These are phyloP conservation scores for Lecanicillium sp. DNA, from an alignment of 2,329 filamentous ascomycete genomes.

Conservation along the genomic window DNA sequence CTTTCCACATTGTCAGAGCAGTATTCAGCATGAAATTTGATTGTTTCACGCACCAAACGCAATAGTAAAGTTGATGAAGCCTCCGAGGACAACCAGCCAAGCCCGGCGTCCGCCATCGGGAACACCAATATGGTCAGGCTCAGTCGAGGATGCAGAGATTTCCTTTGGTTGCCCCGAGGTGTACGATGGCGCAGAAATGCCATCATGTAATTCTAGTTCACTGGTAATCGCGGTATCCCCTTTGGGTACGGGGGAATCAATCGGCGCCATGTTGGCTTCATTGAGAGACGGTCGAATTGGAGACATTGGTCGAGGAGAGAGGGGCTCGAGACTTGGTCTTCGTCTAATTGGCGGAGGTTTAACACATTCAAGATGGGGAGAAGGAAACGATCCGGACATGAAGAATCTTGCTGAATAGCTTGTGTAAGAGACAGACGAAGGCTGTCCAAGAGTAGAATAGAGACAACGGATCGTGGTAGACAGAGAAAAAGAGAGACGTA, in stretches of 20 bases:
- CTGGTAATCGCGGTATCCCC: neutral
- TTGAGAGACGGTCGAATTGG: neutral
- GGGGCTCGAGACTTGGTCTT: constrained; percentile 1
- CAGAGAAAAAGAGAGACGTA: too few relatives aligned
- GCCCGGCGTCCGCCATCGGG: constrained; percentile 20
- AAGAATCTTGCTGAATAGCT: too few relatives aligned
- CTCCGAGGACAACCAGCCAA: constrained; percentile 24
- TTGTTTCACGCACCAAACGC: constrained; percentile 17
- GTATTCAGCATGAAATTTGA: neutral
- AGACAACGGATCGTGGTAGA: too few relatives aligned
- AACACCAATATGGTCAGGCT: constrained; percentile 4
- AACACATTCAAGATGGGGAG: too few relatives aligned
- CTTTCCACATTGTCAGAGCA: constrained; percentile 8
- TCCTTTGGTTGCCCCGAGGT: neutral
- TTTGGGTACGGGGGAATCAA: neutral
- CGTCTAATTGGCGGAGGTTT: neutral
- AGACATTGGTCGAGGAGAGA: constrained; percentile 6
- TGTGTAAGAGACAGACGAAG: too few relatives aligned
- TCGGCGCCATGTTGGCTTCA: neutral
- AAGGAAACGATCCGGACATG: too few relatives aligned
- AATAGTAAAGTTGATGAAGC: constrained; percentile 19
- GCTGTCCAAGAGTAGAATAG: too few relatives aligned
- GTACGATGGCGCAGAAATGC: neutral
- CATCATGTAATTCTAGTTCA: neutral
- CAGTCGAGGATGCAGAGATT: neutral